Percentiles rank a stretch among this genome's conserved stretches.
phyloP scores from a whole-genome alignment of 441 rosid genomes.

The Erodium chrysanthum region DNA sequence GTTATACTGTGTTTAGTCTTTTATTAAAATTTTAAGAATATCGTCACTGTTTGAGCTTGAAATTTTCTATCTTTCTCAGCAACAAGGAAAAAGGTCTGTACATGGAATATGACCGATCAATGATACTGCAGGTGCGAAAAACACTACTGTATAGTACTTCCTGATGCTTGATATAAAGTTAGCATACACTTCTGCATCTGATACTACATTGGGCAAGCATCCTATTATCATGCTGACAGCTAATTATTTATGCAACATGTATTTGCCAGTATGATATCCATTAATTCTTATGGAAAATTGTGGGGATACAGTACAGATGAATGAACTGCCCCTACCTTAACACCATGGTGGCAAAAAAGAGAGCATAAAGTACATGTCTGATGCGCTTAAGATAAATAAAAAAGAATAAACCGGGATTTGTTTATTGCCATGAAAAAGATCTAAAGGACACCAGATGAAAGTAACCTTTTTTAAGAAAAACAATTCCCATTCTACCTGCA shows the following conservation, averaged over 20 bases:
- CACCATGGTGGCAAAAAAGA: neutral
- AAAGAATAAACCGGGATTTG: neutral
- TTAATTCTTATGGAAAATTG: neutral
- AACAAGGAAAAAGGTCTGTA: constrained; percentile 91
- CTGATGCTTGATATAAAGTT: neutral
- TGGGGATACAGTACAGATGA: too few species aligned
- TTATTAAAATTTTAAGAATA: neutral
- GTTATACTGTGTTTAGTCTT: constrained; percentile 21
- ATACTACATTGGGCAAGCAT: neutral
- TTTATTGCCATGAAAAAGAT: constrained; percentile 1
- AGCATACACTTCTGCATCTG: neutral
- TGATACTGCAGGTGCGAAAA: constrained; percentile 60
- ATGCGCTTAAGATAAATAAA: neutral
- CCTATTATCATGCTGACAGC: neutral
- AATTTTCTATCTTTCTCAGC: constrained; percentile 34
- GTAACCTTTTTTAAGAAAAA: neutral
- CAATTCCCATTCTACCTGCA: constrained; percentile 12
- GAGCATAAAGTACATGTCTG: neutral
- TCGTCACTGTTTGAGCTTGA: constrained; percentile 15
- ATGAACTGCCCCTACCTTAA: neutral
- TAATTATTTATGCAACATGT: neutral
- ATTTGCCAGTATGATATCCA: neutral
- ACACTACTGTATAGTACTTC: constrained; percentile 2
- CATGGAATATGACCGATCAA: constrained; percentile 88
- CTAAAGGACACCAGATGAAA: neutral